phyloP scores from a whole-genome alignment of 177 flowering plant genomes.

The Tripterygium wilfordii region DNA sequence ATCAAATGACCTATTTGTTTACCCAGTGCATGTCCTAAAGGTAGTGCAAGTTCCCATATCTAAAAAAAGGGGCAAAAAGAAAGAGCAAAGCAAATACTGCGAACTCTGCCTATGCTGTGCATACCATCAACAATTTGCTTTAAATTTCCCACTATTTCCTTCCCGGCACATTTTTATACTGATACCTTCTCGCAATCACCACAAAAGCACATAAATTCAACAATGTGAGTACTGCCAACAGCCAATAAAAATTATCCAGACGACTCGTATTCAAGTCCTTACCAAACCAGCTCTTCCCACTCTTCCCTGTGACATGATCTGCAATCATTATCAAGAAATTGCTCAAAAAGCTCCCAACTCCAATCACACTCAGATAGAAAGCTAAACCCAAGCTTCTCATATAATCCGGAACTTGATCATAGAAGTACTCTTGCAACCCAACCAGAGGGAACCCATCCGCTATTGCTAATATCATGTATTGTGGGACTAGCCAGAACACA shows the following conservation, averaged over 20 bases:
- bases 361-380: slow-evolving; percentile 32
- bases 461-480: slow-evolving; percentile 20
- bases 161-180: slow-evolving; percentile 19
- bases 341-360: slow-evolving; percentile 30
- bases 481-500: slow-evolving; percentile 35
- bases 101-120: too few species aligned
- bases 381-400: slow-evolving; percentile 45
- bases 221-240: slow-evolving; percentile 14
- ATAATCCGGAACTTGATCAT: slow-evolving; percentile 41
- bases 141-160: neutral
- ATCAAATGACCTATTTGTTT: too few species aligned
- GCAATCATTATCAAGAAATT: slow-evolving; percentile 25
- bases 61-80: too few species aligned
- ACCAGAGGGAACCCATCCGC: slow-evolving; percentile 36
- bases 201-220: slow-evolving; percentile 15
- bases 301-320: slow-evolving; percentile 14
- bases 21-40: too few species aligned
- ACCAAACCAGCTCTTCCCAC: slow-evolving; percentile 22
- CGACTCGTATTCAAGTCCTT: slow-evolving; percentile 19
- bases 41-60: too few species aligned
- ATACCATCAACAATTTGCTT: neutral
- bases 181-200: slow-evolving; percentile 18
- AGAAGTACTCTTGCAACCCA: slow-evolving; percentile 44
- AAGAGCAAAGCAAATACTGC: too few species aligned
- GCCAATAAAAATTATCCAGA: slow-evolving; percentile 28